Percentiles rank a stretch among this genome's conserved stretches.
Conservation (phyloP, 768 basidiomycete species). For the Mycena rebaudengoi region DNA sequence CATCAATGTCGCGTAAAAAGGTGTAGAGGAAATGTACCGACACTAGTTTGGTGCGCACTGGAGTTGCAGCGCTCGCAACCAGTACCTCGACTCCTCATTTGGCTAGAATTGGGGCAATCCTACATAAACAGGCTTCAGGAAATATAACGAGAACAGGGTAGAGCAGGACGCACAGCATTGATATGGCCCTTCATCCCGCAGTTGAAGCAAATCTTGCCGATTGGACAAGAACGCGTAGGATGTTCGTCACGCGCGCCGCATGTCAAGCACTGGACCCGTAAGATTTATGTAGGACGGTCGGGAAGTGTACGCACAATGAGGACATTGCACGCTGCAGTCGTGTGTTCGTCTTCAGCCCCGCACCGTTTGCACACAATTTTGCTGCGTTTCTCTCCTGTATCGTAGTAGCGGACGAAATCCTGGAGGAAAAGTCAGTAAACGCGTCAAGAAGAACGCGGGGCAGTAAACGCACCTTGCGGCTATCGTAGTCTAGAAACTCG, state of each 20-base stretch:
- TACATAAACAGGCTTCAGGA: slow-evolving; percentile 32
- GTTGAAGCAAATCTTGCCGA: slow-evolving; percentile 80
- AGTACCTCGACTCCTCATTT: slow-evolving; percentile 44
- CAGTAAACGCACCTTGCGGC: slow-evolving; percentile 55
- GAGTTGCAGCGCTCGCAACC: slow-evolving; percentile 77
- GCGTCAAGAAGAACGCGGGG: background rate
- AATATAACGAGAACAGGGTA: background rate
- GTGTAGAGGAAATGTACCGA: slow-evolving; percentile 39
- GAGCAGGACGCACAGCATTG: slow-evolving; percentile 54
- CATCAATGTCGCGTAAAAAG: background rate
- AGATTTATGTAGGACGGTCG: slow-evolving; percentile 1
- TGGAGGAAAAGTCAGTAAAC: slow-evolving; percentile 30
- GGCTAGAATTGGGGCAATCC: slow-evolving; percentile 76
- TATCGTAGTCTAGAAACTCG: slow-evolving; percentile 81
- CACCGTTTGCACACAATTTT: slow-evolving; percentile 79
- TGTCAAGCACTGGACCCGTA: slow-evolving; percentile 81
- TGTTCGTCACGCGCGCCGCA: slow-evolving; percentile 87
- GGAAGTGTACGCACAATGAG: slow-evolving; percentile 62
- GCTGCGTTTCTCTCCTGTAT: slow-evolving; percentile 55
- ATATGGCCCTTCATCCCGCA: slow-evolving; percentile 90
- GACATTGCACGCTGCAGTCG: slow-evolving; percentile 71
- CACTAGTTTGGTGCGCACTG: slow-evolving; percentile 68
- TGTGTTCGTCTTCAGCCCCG: slow-evolving; percentile 77
- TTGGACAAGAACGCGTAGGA: slow-evolving; percentile 78
- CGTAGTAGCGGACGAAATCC: slow-evolving; percentile 74